These are phyloP conservation scores for Peterozyma xylosa DNA, from an alignment of 805 yeast species.

Conservation along the genomic window DNA sequence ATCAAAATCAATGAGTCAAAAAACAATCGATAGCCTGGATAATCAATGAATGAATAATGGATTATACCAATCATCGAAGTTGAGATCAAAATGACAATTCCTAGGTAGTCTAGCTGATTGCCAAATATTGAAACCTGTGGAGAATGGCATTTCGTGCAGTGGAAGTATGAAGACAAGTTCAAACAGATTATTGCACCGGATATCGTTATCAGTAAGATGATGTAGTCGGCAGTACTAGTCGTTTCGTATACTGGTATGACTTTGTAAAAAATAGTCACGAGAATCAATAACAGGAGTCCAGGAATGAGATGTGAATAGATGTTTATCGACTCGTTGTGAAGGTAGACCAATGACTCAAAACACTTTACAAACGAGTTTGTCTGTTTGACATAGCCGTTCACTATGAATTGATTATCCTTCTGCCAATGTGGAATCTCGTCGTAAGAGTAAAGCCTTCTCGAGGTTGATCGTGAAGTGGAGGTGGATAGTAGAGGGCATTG, in stretches of 20 bases:
- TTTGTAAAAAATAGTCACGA: constrained; percentile 8
- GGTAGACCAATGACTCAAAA: constrained; percentile 31
- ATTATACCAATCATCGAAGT: constrained; percentile 34
- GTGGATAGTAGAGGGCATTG: too few relatives aligned
- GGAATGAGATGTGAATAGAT: constrained; percentile 46
- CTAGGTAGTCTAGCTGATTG: constrained; percentile 47
- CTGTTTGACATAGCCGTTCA: constrained; percentile 41
- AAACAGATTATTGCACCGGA: constrained; percentile 37
- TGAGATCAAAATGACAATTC: constrained; percentile 43
- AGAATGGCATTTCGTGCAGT: constrained; percentile 44
- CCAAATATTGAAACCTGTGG: constrained; percentile 32
- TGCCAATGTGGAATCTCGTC: constrained; percentile 50
- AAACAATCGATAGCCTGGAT: constrained; percentile 20
- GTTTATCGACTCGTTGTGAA: constrained; percentile 49
- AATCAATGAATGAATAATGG: constrained; percentile 37
- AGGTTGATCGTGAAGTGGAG: too few relatives aligned
- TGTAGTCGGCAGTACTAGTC: constrained; percentile 25
- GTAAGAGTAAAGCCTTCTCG: constrained; percentile 15
- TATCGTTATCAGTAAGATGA: constrained; percentile 35
- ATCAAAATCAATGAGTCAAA: constrained; percentile 39
- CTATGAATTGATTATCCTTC: constrained; percentile 45
- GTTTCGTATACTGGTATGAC: constrained; percentile 21
- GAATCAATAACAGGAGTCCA: constrained; percentile 23
- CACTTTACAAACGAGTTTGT: constrained; percentile 33
- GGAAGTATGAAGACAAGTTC: constrained; percentile 42